These are phyloP conservation scores for Fennellomyces sp. DNA, from an alignment of 371 early-diverging fungal species.

Conservation along the genomic window DNA sequence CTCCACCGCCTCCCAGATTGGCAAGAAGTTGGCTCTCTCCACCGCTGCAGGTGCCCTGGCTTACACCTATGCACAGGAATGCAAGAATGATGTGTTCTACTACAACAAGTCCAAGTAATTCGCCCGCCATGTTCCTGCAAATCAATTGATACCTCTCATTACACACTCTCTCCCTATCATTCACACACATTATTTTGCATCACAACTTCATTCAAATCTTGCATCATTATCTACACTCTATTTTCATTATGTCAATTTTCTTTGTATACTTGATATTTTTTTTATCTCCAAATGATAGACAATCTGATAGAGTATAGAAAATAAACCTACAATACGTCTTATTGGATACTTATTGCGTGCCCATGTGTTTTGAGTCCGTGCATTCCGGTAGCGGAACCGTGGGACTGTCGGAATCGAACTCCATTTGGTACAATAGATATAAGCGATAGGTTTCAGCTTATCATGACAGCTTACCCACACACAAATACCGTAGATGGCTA, in stretches of 20 bases:
- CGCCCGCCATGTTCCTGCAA: background rate
- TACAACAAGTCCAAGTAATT: conserved; percentile 31
- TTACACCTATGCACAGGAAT: conserved; percentile 41
- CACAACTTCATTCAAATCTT: background rate
- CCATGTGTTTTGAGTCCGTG: background rate
- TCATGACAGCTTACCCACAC: conserved; percentile 2
- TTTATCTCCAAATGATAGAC: background rate
- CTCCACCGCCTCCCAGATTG: conserved; percentile 16
- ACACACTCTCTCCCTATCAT: background rate
- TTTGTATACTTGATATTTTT: background rate
- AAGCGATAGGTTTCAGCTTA: background rate
- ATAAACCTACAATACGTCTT: background rate
- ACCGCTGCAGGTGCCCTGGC: conserved; percentile 19
- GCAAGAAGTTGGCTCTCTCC: conserved; percentile 17
- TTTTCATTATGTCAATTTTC: background rate
- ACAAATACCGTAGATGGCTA: too few species aligned
- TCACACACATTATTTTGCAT: background rate
- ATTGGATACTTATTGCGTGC: background rate
- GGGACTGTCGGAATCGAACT: background rate
- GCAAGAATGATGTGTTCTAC: conserved; percentile 52
- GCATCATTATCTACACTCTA: background rate
- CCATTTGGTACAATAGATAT: background rate
- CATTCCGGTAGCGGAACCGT: background rate
- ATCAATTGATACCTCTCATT: too few species aligned
- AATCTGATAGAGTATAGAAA: background rate